Conservation (phyloP, 257 asterid species). For the Anisodus tanguticus region DNA sequence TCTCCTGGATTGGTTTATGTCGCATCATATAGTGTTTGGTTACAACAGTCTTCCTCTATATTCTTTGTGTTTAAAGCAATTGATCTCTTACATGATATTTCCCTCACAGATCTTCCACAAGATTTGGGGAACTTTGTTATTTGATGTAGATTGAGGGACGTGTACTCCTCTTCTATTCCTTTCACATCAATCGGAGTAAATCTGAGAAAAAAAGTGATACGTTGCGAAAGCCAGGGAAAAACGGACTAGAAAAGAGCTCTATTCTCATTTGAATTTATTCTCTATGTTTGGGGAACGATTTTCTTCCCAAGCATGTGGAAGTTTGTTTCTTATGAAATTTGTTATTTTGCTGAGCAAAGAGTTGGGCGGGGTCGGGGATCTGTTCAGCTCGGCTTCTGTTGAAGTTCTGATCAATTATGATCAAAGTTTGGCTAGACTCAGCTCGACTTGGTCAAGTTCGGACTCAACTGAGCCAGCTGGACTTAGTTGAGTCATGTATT, state of each 20-base stretch:
- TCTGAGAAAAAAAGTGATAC: neutral
- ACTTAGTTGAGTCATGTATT: too few species aligned
- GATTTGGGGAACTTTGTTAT: neutral
- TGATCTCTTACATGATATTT: neutral
- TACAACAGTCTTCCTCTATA: neutral
- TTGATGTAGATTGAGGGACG: neutral
- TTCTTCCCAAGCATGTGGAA: neutral
- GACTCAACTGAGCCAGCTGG: too few species aligned
- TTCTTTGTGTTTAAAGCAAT: neutral
- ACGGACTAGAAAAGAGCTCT: neutral
- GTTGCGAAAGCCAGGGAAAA: neutral
- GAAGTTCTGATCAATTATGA: too few species aligned
- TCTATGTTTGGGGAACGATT: neutral
- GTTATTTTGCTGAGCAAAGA: too few species aligned
- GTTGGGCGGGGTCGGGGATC: too few species aligned
- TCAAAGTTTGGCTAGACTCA: too few species aligned
- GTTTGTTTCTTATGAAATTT: too few species aligned
- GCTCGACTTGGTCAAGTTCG: too few species aligned
- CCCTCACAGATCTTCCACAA: neutral
- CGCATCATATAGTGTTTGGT: neutral
- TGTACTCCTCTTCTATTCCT: neutral
- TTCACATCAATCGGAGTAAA: neutral
- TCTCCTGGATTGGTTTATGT: too few species aligned
- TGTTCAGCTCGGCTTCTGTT: too few species aligned
- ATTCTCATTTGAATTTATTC: neutral